Evolutionary conservation across 768 basidiomycete species (phyloP).

Genomic region (Dioszegia hungarica): DNA sequence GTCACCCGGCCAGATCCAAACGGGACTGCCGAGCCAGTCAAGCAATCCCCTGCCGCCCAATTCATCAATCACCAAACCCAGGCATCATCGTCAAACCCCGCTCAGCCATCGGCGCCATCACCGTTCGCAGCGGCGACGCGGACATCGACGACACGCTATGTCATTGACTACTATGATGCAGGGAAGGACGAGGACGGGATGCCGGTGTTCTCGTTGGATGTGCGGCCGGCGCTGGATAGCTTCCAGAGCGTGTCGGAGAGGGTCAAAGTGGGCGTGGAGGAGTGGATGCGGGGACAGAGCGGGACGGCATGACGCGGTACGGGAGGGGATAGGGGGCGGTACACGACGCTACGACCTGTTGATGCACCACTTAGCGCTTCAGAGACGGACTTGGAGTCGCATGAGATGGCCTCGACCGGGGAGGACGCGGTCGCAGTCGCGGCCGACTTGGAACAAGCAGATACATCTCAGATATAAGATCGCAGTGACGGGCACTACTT

Average conservation of each 20-base stretch:
- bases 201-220: slow-evolving; percentile 92
- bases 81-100: not conserved
- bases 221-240: slow-evolving; percentile 87
- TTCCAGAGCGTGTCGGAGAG: slow-evolving; percentile 70
- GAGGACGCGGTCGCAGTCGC: too few relatives aligned
- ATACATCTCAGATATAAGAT: not conserved
- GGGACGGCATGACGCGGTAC: not conserved
- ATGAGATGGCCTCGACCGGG: too few relatives aligned
- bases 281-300: slow-evolving; percentile 14
- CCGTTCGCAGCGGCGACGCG: slow-evolving; percentile 1
- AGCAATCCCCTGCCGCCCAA: not conserved
- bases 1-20: slow-evolving; percentile 58
- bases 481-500: slow-evolving; percentile 10
- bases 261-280: slow-evolving; percentile 51
- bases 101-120: not conserved
- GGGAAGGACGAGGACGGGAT: slow-evolving; percentile 83
- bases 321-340: not conserved
- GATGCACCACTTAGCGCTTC: not conserved
- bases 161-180: slow-evolving; percentile 97
- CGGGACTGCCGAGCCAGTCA: slow-evolving; percentile 46
- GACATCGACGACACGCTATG: slow-evolving; percentile 59
- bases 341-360: not conserved
- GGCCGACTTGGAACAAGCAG: too few relatives aligned
- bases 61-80: not conserved
- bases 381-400: too few relatives aligned